Evolutionary conservation across 2,329 filamentous ascomycete genomes (phyloP).

Genomic region (Periconia sp.): DNA sequence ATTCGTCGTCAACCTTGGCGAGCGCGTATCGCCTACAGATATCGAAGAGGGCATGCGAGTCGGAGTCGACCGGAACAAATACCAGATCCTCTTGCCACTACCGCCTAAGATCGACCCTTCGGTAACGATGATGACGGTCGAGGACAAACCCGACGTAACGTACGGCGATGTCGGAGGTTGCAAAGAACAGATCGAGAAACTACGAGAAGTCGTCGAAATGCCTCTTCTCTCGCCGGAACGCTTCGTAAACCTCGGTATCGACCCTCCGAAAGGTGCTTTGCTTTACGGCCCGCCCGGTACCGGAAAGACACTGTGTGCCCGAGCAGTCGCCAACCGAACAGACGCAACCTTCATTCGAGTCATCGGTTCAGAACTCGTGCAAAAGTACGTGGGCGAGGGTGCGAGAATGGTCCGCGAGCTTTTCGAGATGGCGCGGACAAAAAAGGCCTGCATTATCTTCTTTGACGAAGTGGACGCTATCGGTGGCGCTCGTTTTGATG

Average conservation of each 20-base stretch:
- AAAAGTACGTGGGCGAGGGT: slow-evolving; percentile 98
- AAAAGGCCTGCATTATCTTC: slow-evolving; percentile 99
- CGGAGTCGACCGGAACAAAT: slow-evolving; percentile 97
- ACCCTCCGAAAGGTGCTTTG: slow-evolving; percentile 95
- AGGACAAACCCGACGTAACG: slow-evolving; percentile 99
- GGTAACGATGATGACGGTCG: slow-evolving; percentile 99
- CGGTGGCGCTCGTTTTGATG: slow-evolving; percentile 93
- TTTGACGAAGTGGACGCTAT: slow-evolving; percentile 98
- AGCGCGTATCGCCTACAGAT: slow-evolving; percentile 96
- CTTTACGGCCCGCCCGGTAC: slow-evolving; percentile 97
- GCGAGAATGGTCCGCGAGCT: slow-evolving; percentile 98
- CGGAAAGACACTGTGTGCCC: slow-evolving; percentile 97
- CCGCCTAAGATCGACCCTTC: slow-evolving; percentile 98
- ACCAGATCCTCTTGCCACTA: slow-evolving; percentile 94
- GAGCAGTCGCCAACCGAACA: slow-evolving; percentile 96
- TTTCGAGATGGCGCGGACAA: slow-evolving; percentile 98
- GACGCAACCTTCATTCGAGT: slow-evolving; percentile 99
- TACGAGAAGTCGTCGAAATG: slow-evolving; percentile 98
- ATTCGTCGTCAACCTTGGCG: slow-evolving; percentile 96
- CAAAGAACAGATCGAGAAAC: slow-evolving; percentile 99
- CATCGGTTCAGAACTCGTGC: slow-evolving; percentile 95
- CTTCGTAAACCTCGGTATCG: slow-evolving; percentile 98
- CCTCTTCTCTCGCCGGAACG: slow-evolving; percentile 93
- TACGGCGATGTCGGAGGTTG: slow-evolving; percentile 98
- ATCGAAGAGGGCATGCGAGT: slow-evolving; percentile 99